Conservation (phyloP, 106 monocot genomes). For the Apostasia ramifera region DNA sequence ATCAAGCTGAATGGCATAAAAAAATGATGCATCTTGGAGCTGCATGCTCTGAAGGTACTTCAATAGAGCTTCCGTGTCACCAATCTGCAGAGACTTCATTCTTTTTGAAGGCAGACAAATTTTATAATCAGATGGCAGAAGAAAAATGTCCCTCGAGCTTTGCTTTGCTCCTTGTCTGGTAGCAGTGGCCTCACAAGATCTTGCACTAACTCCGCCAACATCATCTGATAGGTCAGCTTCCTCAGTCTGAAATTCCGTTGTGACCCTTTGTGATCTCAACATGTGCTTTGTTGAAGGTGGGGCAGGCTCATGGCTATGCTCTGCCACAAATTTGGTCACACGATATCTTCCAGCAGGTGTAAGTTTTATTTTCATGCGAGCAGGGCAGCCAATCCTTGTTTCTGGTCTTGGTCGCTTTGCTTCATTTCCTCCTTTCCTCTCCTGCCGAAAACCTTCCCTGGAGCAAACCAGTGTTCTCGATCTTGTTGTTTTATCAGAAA, state of each 20-base stretch:
- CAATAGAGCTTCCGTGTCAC: slow-evolving; percentile 25
- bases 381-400: slow-evolving; percentile 24
- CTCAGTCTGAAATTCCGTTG: slow-evolving; percentile 12
- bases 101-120: slow-evolving; percentile 13
- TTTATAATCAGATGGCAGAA: slow-evolving; percentile 19
- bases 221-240: slow-evolving; percentile 16
- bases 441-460: slow-evolving; percentile 14
- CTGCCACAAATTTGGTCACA: slow-evolving; percentile 13
- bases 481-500: slow-evolving; percentile 9
- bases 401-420: slow-evolving; percentile 18
- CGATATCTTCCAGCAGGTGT: slow-evolving; percentile 5
- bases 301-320: slow-evolving; percentile 22
- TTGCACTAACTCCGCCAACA: background rate
- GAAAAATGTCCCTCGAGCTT: background rate
- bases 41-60: slow-evolving; percentile 24
- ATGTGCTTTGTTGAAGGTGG: slow-evolving; percentile 20
- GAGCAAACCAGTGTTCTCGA: slow-evolving; percentile 23
- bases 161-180: background rate
- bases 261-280: slow-evolving; percentile 26
- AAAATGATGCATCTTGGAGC: slow-evolving; percentile 16
- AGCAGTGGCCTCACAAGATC: slow-evolving; percentile 6
- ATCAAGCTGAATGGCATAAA: slow-evolving; percentile 27
- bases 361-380: slow-evolving; percentile 22
- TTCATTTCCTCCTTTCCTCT: slow-evolving; percentile 13
- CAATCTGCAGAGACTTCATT: slow-evolving; percentile 15